Base-by-base conservation (phyloP, 2,329 filamentous ascomycete genomes). In the Grosmannia serpens region DNA sequence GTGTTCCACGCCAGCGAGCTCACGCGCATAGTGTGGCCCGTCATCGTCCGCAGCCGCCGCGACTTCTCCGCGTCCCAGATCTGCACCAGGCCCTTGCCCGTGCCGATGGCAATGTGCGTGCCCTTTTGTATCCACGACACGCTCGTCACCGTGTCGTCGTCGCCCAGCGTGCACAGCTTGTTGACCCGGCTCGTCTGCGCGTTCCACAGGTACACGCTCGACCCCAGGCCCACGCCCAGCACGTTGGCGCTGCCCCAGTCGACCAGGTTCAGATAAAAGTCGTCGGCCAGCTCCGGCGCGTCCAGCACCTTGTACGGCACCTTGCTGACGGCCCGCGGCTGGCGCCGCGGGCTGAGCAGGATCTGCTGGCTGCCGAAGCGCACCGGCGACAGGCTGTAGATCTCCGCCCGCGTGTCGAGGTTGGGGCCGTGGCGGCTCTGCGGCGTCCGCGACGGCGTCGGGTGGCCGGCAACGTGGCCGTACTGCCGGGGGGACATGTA, bases 51-150 rank as follows among this genome's bases (percentile, higher is more conserved):
- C 60, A 99, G 73, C 53, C 92, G 83, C 61, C 92, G 84, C 62
- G 87, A 84, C 69, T 87, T 86, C 67, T 95, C 88, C 1, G 92
- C 94, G 73, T 99, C 94, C 89, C 92, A 99, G 52, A 99, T 97
- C 69, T 97, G 91, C 3, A 99, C 91, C 41, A 95, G 79, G 7
- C 94, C 94, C 73, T 95, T 95, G 52, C 89, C 88, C 2, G 94
- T 99, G 50, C 94, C 94, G 65, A 99, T 95, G 4, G 94, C 89
- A 58, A 99, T 82, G 72, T 99, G 94, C 0, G 92, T 96, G 44
- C 94, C 94, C 74, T 94, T 86, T 73, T 99, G 94, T 65, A 99
- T 99, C 94, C 94, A 99, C 59, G 88, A 95, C 13, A 99, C 94
- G 66, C 91, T 96, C 3, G 94, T 99, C 1, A 99, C 92, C 0